Base-by-base conservation (phyloP, 1,139 yeast species). In the Blastobotrys buckinghamii region DNA sequence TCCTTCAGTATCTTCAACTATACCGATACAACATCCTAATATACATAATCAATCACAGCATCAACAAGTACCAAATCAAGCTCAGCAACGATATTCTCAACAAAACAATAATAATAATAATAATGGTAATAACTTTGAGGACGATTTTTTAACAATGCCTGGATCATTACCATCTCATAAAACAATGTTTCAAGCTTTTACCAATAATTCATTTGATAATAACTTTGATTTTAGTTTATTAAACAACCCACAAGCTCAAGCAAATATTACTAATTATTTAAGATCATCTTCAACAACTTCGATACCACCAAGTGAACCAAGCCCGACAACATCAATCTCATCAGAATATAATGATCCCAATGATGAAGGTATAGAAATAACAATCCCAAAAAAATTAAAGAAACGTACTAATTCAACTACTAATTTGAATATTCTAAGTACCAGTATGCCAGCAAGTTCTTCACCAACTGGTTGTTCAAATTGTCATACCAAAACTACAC, bases 401-500 rank as follows among this genome's bases (percentile, higher is more conserved):
- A 15, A 39, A 22, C 33, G 27, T 22, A n/a, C 33, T 33, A 30
- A 30, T 19, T 17, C 22, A 8, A 6, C 36, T 5, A 19, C 42
- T 7, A 5, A 19, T 4, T 39, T 32, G 10, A n/a, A 19, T 39
- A 41, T 42, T 17, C 12, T 36, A 32, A 46, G 45, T 27, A 41
- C 38, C 2, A 37, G 45, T 12, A 38, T 45, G 27, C 48, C 48
- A 17, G 48, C 48, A 2, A 33, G 40, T 17, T 39, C 48, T 8
- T 39, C 51, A 6, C 58, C 59, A 50, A 63, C 67, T 17, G 62
- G 67, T 13, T 90, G 97, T 66, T 81, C 92, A 22, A 92, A 92
- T 68, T 90, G 98, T 67, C 82, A 84, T 59, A 90, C 98, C 0
- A 86, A 80, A 60, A 90, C 95, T 6, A 90, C 98, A 0, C 97